phyloP scores from a whole-genome alignment of 164 flowering plant species.

The Kingdonia uniflora region DNA sequence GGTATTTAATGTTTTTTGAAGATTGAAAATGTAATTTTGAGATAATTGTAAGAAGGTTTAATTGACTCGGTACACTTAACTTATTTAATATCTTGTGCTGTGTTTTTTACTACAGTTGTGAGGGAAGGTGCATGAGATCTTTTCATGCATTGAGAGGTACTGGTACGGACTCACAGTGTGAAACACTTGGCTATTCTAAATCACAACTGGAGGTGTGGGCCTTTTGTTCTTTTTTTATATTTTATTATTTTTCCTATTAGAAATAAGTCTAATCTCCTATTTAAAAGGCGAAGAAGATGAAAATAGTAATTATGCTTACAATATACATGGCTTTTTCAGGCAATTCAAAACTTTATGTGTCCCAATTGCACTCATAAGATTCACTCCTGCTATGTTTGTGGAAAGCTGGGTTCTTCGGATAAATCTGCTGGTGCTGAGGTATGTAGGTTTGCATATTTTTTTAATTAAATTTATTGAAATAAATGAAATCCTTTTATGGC shows the following conservation, averaged over 20 bases:
- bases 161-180: conserved; percentile 45
- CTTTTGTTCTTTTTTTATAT: not conserved
- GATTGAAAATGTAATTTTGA: too few relatives aligned
- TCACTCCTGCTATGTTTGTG: conserved; percentile 84
- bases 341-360: conserved; percentile 40
- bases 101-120: conserved; percentile 46
- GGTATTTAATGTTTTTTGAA: too few relatives aligned
- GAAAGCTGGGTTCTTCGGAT: conserved; percentile 70
- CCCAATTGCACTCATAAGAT: conserved; percentile 53
- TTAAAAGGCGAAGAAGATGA: too few relatives aligned
- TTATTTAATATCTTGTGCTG: too few relatives aligned
- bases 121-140: conserved; percentile 76
- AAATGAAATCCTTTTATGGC: too few relatives aligned
- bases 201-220: conserved; percentile 43
- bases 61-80: too few relatives aligned
- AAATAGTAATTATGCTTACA: not conserved
- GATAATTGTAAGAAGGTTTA: too few relatives aligned
- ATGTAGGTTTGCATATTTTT: not conserved
- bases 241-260: too few relatives aligned
- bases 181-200: conserved; percentile 41
- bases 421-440: conserved; percentile 61
- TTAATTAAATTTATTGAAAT: too few relatives aligned
- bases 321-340: conserved; percentile 26
- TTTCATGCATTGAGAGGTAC: conserved; percentile 64
- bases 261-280: too few relatives aligned